These are phyloP conservation scores for Metarhizium sp. DNA, from an alignment of 2,329 filamentous ascomycete genomes.

Conservation along the genomic window DNA sequence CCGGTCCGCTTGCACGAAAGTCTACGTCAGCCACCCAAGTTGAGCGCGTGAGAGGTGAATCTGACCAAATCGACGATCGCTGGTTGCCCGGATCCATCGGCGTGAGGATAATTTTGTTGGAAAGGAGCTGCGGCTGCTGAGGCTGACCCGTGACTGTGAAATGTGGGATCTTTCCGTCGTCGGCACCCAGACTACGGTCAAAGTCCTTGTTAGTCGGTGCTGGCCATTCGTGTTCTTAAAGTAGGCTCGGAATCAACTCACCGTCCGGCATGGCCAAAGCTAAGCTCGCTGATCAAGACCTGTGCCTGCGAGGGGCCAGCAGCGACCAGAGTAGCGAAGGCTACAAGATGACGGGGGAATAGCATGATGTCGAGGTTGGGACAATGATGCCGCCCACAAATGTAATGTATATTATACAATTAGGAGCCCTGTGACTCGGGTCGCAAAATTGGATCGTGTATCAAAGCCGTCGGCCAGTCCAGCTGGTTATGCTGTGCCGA, in stretches of 20 bases:
- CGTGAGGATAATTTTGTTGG: slow-evolving; percentile 86
- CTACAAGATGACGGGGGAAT: slow-evolving; percentile 12
- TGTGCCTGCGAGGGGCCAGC: slow-evolving; percentile 48
- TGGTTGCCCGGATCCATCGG: slow-evolving; percentile 80
- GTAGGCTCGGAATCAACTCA: slow-evolving; percentile 22
- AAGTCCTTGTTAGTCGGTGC: neutral
- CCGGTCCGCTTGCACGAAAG: slow-evolving; percentile 79
- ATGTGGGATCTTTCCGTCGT: slow-evolving; percentile 36
- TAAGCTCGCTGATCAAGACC: slow-evolving; percentile 61
- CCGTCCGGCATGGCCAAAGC: slow-evolving; percentile 65
- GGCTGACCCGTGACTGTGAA: slow-evolving; percentile 48
- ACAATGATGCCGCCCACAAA: neutral
- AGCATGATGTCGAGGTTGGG: slow-evolving; percentile 2
- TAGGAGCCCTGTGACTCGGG: neutral
- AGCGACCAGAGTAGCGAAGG: slow-evolving; percentile 33
- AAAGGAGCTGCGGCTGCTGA: slow-evolving; percentile 55
- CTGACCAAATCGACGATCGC: slow-evolving; percentile 74
- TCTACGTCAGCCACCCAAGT: slow-evolving; percentile 78
- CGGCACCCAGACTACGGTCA: neutral
- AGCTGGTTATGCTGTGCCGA: slow-evolving; percentile 2
- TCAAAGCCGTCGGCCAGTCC: neutral
- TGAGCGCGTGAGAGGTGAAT: slow-evolving; percentile 49
- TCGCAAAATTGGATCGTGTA: neutral
- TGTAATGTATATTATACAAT: neutral
- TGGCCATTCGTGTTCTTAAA: neutral